Evolutionary conservation across 169 alveolate genomes (phyloP).

Genomic region (Plasmodium falciparum): DNA sequence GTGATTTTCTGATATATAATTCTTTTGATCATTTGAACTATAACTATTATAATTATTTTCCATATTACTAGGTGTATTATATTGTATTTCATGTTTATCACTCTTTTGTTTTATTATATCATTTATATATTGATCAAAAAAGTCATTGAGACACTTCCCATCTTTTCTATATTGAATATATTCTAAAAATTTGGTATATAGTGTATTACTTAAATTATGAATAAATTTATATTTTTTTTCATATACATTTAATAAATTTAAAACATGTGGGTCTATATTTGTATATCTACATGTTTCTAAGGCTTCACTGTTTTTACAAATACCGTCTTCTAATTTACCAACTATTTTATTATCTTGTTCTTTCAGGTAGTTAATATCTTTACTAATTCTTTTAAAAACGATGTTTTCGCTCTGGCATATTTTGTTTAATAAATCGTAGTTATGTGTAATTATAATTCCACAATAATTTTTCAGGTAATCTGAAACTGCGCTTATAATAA

Average conservation of each 20-base stretch:
- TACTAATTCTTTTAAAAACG: slow-evolving; percentile 54
- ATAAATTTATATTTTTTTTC: slow-evolving; percentile 60
- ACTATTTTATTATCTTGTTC: slow-evolving; percentile 4
- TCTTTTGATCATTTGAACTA: background rate
- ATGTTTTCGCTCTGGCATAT: slow-evolving; percentile 61
- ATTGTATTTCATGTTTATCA: background rate
- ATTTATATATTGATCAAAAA: slow-evolving; percentile 37
- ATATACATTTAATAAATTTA: slow-evolving; percentile 34
- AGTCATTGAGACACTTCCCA: slow-evolving; percentile 3
- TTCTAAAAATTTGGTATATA: slow-evolving; percentile 59
- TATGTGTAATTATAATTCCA: slow-evolving; percentile 75
- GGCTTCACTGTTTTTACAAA: slow-evolving; percentile 73
- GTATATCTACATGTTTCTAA: slow-evolving; percentile 74
- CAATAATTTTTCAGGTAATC: slow-evolving; percentile 67
- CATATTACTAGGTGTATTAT: background rate
- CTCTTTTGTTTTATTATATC: background rate
- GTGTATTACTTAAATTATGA: slow-evolving; percentile 47
- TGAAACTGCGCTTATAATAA: slow-evolving; percentile 69
- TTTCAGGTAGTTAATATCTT: slow-evolving; percentile 36
- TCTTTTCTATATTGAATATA: slow-evolving; percentile 25
- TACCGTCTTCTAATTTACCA: slow-evolving; percentile 48
- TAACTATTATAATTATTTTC: background rate
- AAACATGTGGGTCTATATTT: slow-evolving; percentile 20
- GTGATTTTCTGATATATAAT: background rate
- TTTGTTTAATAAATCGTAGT: slow-evolving; percentile 66